Conservation (phyloP, 2,329 filamentous ascomycete genomes). For the Colletotrichum sp. region DNA sequence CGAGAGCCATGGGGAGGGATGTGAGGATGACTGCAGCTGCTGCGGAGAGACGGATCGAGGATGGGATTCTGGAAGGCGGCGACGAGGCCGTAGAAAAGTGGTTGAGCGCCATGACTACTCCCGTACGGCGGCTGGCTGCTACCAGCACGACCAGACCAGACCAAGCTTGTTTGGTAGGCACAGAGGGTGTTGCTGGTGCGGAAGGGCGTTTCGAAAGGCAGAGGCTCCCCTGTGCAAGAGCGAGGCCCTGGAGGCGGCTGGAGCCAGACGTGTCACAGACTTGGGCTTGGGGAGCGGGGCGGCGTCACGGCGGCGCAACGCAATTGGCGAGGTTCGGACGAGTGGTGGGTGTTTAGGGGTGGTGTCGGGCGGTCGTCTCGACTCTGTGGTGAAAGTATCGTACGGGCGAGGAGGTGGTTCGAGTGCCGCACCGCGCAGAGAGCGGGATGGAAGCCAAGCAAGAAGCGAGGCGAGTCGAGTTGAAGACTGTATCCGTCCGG, state of each 20-base stretch:
- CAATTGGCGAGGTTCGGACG: slow-evolving; percentile 22
- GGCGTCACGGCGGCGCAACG: slow-evolving; percentile 11
- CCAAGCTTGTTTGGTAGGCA: background rate
- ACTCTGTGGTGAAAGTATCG: background rate
- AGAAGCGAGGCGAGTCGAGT: background rate
- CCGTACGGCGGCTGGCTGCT: background rate
- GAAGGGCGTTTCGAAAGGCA: slow-evolving; percentile 11
- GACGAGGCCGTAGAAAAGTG: slow-evolving; percentile 16
- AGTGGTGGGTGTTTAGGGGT: background rate
- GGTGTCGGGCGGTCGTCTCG: background rate
- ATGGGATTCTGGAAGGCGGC: slow-evolving; percentile 1
- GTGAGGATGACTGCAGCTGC: slow-evolving; percentile 8
- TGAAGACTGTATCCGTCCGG: background rate
- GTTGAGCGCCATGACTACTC: slow-evolving; percentile 9
- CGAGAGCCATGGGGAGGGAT: slow-evolving; percentile 24
- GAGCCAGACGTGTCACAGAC: slow-evolving; percentile 21
- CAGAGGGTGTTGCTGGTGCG: background rate
- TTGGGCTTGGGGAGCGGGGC: slow-evolving; percentile 13
- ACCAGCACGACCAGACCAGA: background rate
- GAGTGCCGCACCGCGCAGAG: background rate
- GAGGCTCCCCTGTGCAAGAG: background rate
- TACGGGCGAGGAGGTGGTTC: background rate
- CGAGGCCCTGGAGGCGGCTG: background rate
- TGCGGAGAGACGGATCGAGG: background rate
- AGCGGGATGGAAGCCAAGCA: background rate